A percentile compares a stretch with the other conserved stretches of the same genome.
Conservation (phyloP, 2,329 filamentous ascomycete species). For the Phyllosticta citrichinensis region DNA sequence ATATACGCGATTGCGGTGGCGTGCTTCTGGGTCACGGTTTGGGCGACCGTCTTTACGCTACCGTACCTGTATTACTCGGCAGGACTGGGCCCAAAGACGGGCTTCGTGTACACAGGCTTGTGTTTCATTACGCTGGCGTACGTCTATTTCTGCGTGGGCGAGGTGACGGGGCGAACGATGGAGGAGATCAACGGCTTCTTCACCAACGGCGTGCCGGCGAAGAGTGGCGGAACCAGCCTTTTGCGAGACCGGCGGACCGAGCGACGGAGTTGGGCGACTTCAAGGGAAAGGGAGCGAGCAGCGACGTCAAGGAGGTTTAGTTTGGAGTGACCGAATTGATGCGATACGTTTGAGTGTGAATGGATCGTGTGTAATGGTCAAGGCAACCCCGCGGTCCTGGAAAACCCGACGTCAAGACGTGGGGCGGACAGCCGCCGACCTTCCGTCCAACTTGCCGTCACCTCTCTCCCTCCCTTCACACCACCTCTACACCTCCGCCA, state of each 20-base stretch:
- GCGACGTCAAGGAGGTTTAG: not conserved
- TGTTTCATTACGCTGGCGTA: conserved; percentile 6
- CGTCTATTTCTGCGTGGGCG: conserved; percentile 7
- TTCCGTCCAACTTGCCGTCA: conserved; percentile 1
- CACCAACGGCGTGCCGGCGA: conserved; percentile 10
- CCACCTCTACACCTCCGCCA: conserved; percentile 26
- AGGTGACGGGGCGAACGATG: conserved; percentile 4
- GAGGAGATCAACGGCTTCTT: conserved; percentile 14
- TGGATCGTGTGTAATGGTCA: too few species aligned
- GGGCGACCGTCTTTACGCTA: conserved; percentile 4
- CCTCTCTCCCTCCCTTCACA: conserved; percentile 21
- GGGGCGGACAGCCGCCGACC: conserved; percentile 7
- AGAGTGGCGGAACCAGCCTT: not conserved
- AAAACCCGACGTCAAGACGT: conserved; percentile 5
- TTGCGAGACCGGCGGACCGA: not conserved
- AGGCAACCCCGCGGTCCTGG: not conserved
- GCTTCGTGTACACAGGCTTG: conserved; percentile 8
- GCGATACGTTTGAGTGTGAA: too few species aligned
- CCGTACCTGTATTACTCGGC: conserved; percentile 8
- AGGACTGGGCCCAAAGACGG: conserved; percentile 4
- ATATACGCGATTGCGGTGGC: conserved; percentile 35
- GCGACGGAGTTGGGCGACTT: not conserved
- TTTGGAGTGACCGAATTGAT: too few species aligned
- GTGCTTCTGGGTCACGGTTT: conserved; percentile 28
- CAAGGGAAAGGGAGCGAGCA: not conserved